phyloP scores from a whole-genome alignment of 1,139 yeast genomes.

The Nakaseomyces sp. region DNA sequence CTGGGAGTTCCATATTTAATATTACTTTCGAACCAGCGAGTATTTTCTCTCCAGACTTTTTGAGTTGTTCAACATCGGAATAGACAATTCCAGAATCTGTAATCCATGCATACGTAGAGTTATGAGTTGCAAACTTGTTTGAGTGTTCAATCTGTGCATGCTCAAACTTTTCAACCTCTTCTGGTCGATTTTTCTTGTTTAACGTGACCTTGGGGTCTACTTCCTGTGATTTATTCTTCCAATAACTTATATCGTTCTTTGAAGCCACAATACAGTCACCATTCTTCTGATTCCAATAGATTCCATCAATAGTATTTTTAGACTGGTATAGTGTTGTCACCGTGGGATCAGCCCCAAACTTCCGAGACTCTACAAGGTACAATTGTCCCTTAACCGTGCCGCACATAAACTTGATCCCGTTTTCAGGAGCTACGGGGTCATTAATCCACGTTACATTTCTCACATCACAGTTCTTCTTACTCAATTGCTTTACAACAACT shows the following conservation, averaged over 20 bases:
- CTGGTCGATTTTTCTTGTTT: conserved; percentile 21
- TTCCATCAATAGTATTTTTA: conserved; percentile 21
- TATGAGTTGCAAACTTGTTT: conserved; percentile 28
- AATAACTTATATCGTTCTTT: conserved; percentile 36
- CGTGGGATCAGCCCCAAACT: conserved; percentile 1
- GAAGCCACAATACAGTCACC: conserved; percentile 26
- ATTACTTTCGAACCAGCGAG: conserved; percentile 33
- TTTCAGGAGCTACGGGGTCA: not conserved
- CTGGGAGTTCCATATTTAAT: conserved; percentile 36
- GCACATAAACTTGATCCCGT: conserved; percentile 14
- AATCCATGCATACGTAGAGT: conserved; percentile 37
- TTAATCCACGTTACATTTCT: conserved; percentile 19
- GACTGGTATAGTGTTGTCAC: conserved; percentile 12
- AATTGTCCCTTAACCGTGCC: conserved; percentile 25
- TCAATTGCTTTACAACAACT: conserved; percentile 15
- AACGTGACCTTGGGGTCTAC: conserved; percentile 11
- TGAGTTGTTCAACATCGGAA: conserved; percentile 28
- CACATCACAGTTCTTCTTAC: conserved; percentile 24
- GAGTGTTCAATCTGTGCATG: conserved; percentile 29
- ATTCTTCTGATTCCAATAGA: conserved; percentile 12
- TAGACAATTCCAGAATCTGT: conserved; percentile 40
- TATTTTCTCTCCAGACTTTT: conserved; percentile 11
- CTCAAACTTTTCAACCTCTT: conserved; percentile 33
- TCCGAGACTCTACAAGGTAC: conserved; percentile 12
- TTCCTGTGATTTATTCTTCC: conserved; percentile 21